Evolutionary conservation across 116 monocot genomes (phyloP).

Genomic region (Dioscorea cayenensis): DNA sequence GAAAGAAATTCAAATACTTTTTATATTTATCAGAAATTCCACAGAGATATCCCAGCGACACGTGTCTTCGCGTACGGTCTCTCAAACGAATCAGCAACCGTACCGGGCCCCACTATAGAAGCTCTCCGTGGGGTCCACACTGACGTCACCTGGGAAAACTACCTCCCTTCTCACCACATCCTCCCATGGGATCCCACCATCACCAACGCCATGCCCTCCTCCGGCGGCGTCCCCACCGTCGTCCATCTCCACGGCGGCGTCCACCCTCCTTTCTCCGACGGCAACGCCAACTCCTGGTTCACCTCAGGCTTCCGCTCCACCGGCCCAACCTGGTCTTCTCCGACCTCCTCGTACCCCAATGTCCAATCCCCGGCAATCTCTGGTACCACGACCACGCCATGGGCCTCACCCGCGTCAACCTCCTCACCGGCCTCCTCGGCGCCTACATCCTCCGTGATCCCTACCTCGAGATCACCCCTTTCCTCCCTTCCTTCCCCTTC

Average conservation of each 20-base stretch:
- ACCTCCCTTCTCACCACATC: slow-evolving; percentile 56
- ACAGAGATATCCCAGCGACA: slow-evolving; percentile 57
- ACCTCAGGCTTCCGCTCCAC: slow-evolving; percentile 34
- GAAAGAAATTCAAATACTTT: no score
- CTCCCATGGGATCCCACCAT: slow-evolving; percentile 60
- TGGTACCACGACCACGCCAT: slow-evolving; percentile 97
- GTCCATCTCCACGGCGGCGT: slow-evolving; percentile 87
- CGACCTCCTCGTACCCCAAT: slow-evolving; percentile 45
- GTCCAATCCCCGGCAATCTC: slow-evolving; percentile 64
- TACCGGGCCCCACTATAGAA: slow-evolving; percentile 83
- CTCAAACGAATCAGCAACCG: slow-evolving; percentile 27
- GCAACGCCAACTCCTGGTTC: slow-evolving; percentile 73
- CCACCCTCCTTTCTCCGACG: slow-evolving; percentile 47
- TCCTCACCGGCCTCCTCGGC: slow-evolving; percentile 81
- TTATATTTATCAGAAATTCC: slow-evolving; percentile 45
- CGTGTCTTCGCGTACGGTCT: slow-evolving; percentile 63
- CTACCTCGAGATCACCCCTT: slow-evolving; percentile 23
- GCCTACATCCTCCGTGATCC: slow-evolving; percentile 50
- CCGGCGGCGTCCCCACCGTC: slow-evolving; percentile 73
- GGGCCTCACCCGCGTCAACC: slow-evolving; percentile 78
- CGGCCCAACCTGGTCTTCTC: slow-evolving; percentile 36
- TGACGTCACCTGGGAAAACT: slow-evolving; percentile 62
- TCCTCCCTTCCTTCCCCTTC: slow-evolving; percentile 42
- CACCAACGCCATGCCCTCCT: slow-evolving; percentile 20
- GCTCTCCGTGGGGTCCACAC: slow-evolving; percentile 44